Conservation (phyloP, 768 basidiomycete species). For the Mycena kentingensis region DNA sequence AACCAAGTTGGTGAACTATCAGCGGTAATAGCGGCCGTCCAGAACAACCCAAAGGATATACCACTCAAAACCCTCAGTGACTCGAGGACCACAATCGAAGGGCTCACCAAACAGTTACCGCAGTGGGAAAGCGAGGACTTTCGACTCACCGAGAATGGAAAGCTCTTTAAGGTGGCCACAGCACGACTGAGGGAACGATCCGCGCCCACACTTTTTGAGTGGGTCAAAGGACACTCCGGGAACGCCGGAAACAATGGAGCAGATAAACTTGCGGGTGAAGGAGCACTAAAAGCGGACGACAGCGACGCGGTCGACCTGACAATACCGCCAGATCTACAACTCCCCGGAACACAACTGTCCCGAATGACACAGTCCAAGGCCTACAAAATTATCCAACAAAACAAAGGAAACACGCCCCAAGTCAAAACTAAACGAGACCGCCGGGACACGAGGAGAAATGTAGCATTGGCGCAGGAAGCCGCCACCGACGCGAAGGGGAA, state of each 20-base stretch:
- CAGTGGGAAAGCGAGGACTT: slow-evolving; percentile 2
- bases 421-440: background rate
- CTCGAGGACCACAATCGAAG: slow-evolving; percentile 7
- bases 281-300: slow-evolving; percentile 14
- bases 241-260: slow-evolving; percentile 26
- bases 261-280: slow-evolving; percentile 18
- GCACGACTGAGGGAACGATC: slow-evolving; percentile 13
- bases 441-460: slow-evolving; percentile 2
- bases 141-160: background rate
- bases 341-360: slow-evolving; percentile 19
- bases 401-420: background rate
- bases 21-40: slow-evolving; percentile 11
- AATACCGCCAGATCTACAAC: slow-evolving; percentile 3
- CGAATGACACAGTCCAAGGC: slow-evolving; percentile 21
- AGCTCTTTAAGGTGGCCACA: too few species aligned
- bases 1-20: slow-evolving; percentile 25
- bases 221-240: slow-evolving; percentile 26
- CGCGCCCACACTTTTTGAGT: slow-evolving; percentile 24
- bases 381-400: slow-evolving; percentile 17
- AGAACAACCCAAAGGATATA: background rate
- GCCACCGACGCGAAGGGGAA: background rate
- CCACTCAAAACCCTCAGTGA: slow-evolving; percentile 2
- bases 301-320: background rate
- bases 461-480: slow-evolving; percentile 1
- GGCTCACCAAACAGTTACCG: slow-evolving; percentile 1